Base-by-base conservation (phyloP, 2,329 filamentous ascomycete genomes). In the Lecanicillium sp. region DNA sequence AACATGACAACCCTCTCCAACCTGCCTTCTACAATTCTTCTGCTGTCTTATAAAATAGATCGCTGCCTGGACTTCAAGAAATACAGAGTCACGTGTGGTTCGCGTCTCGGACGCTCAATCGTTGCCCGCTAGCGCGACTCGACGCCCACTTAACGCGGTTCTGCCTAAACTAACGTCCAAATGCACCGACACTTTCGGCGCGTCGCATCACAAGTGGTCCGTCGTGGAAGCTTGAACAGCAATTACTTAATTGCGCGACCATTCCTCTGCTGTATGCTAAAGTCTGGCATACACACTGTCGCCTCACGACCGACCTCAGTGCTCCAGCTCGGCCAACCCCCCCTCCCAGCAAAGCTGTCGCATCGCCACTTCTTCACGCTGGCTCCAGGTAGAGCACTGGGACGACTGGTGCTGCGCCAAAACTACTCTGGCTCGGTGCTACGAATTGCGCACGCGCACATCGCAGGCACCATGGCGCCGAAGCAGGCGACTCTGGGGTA, bases 401-500 rank as follows among this genome's bases (percentile, higher is more conserved):
- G 40, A 44, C 26, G 41, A 44, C 29, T 49, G 40, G 40, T 44
- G 33, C 35, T 44, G 32, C 39, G 40, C 47, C 33, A 35, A 23
- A 44, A n/a, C 14, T 27, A 27, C 9, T 8, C 30, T 24, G 29
- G 35, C 30, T 41, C 21, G 17, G 36, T 30, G 37, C 37, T 42
- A 11, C 45, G n/a, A 19, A 27, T 27, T 21, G 29, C 45, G 19
- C 37, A 41, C 20, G 11, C 44, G 15, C 21, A 10, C 7, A 21
- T 1, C 8, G 4, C 29, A 8, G 44, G 51, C 45, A 47, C 56
- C 56, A 74, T 74, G 69, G 70, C 72, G 56, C 70, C 70, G 36
- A 90, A 87, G 64, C 89, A 95, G 70, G 82, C 86, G 60, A 95
- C 87, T 52, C 71, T 95, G 66, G 87, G 87, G 90, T 95, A 93